A percentile compares a stretch with the other conserved stretches of the same genome.
Evolutionary conservation across 2,329 filamentous ascomycete species (phyloP).

Genomic region (Cryphonectria japonica): DNA sequence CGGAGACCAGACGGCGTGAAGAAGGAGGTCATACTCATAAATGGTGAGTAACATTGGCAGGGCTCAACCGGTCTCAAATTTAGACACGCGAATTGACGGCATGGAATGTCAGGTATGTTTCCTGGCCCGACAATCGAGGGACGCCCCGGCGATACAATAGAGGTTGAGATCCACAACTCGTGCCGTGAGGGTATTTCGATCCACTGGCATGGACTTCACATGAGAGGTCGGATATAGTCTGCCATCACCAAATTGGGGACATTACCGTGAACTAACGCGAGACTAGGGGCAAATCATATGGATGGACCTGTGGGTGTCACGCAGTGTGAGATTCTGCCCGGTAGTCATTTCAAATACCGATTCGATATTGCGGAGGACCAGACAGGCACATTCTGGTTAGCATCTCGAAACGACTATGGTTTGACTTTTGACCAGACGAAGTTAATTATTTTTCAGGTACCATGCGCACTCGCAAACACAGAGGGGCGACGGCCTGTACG

Average conservation of each 20-base stretch:
- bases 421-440: neutral
- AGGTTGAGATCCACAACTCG: constrained; percentile 48
- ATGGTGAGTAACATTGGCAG: constrained; percentile 38
- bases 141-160: constrained; percentile 49
- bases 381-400: constrained; percentile 48
- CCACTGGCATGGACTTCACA: constrained; percentile 53
- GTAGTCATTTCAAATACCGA: constrained; percentile 14
- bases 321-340: constrained; percentile 20
- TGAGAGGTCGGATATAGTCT: constrained; percentile 37
- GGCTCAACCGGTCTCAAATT: neutral
- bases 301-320: constrained; percentile 34
- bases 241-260: too few relatives aligned
- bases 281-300: constrained; percentile 27
- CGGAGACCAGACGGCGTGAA: constrained; percentile 53
- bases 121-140: constrained; percentile 55
- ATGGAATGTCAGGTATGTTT: constrained; percentile 35
- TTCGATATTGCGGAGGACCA: constrained; percentile 30
- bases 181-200: constrained; percentile 46
- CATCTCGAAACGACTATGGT: neutral
- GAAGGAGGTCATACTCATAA: constrained; percentile 55
- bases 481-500: constrained; percentile 51
- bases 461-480: constrained; percentile 49
- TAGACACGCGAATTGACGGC: neutral
- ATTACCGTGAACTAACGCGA: neutral
- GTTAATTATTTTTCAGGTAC: constrained; percentile 16